Conservation (phyloP, 805 yeast species). For the Metschnikowia amazonensis region DNA sequence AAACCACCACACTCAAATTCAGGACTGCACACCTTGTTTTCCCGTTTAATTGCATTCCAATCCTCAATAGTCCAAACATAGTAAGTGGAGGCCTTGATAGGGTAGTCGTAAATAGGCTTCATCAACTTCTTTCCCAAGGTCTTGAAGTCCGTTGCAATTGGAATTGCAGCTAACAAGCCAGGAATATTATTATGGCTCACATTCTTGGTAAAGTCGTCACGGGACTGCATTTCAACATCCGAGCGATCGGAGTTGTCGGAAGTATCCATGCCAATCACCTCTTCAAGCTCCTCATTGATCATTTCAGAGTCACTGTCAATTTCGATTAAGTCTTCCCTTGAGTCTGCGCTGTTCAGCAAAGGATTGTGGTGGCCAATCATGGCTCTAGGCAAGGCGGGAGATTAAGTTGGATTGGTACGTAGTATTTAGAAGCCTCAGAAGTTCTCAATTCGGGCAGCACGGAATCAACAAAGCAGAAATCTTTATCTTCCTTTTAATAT, state of each 20-base stretch:
- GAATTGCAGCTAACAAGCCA: constrained; percentile 7
- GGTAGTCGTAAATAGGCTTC: constrained; percentile 40
- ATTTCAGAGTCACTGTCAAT: constrained; percentile 9
- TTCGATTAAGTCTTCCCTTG: constrained; percentile 9
- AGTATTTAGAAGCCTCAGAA: background rate
- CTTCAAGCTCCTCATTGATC: constrained; percentile 9
- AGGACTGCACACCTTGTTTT: constrained; percentile 45
- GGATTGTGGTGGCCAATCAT: constrained; percentile 3
- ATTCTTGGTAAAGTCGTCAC: background rate
- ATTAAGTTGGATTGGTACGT: background rate
- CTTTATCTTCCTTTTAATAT: background rate
- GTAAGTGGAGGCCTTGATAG: constrained; percentile 30
- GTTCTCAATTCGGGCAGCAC: background rate
- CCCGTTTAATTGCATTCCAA: constrained; percentile 40
- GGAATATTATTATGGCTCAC: background rate
- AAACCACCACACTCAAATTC: constrained; percentile 55
- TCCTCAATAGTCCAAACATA: constrained; percentile 50
- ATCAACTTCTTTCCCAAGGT: constrained; percentile 27
- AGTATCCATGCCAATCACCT: constrained; percentile 14
- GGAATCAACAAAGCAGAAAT: background rate
- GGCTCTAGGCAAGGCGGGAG: background rate
- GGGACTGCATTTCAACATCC: constrained; percentile 7
- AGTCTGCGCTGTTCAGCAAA: background rate
- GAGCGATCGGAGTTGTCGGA: constrained; percentile 19
- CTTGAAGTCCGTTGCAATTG: constrained; percentile 31